Conservation (phyloP, 208 protist species). For the Tritrichomonas musculus region DNA sequence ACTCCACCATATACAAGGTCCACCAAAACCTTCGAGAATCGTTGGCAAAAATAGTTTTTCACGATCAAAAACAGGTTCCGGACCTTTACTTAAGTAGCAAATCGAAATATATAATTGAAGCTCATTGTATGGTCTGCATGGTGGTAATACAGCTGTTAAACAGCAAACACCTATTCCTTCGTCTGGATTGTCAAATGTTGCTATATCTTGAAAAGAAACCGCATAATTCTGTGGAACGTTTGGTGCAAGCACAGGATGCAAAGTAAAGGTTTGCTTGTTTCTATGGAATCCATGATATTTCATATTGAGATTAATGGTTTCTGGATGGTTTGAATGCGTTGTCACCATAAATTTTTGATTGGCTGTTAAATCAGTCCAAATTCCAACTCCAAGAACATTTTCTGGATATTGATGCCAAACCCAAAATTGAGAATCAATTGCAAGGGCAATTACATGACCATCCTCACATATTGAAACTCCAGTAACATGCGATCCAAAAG, state of each 20-base stretch:
- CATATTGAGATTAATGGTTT: background rate
- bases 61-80: background rate
- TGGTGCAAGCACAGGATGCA: background rate
- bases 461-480: background rate
- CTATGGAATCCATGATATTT: background rate
- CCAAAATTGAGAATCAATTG: constrained; percentile 18
- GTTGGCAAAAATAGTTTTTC: background rate
- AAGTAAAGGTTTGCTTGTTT: background rate
- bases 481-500: background rate
- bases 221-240: background rate
- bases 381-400: background rate
- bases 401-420: constrained; percentile 23
- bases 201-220: constrained; percentile 23
- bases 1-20: constrained; percentile 9
- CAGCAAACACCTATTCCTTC: background rate
- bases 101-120: background rate
- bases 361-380: background rate
- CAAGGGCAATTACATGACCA: background rate
- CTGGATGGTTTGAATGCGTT: background rate
- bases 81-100: background rate
- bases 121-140: background rate
- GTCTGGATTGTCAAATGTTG: constrained; percentile 14
- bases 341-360: background rate
- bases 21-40: background rate
- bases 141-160: constrained; percentile 1